Base-by-base conservation (phyloP, 192 early-diverging fungal species). In the Umbelopsis isabellina region DNA sequence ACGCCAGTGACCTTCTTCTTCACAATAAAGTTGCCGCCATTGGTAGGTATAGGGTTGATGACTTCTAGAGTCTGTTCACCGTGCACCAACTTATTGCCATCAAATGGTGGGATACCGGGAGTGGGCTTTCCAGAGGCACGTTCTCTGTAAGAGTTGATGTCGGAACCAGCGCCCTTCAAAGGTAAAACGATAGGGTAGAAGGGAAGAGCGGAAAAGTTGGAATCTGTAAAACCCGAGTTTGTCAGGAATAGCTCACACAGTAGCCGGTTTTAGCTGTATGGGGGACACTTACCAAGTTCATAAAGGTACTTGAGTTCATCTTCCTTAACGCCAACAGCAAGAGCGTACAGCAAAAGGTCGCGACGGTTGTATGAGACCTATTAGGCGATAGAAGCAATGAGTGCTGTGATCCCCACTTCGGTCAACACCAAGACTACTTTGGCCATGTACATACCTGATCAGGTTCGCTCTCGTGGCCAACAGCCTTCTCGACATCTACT, bases 1-100 rank as follows among this genome's bases (percentile, higher is more conserved):
- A 93, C 87, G 25, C 91, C 91, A 20, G 79, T 83, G 33, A 90
- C 70, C 2, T 75, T 91, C 18, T 81, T 83, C 22, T 82, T 72
- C 3, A 88, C 49, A 20, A 77, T 78, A 71, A 90, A 91, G 44
- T 78, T 72, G 55, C 76, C 76, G n/a, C 89, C 91, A 0, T 83
- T 75, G 3, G 65, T 49, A 16, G 91, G 91, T 25, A 91, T 65
- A 10, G 86, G 87, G 41, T 74, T 78, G 27, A 87, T 49, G 23
- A 92, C 53, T 69, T 91, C 88, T 25, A 87, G 74, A 41, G 72
- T 75, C 67, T 91, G 90, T 67, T 92, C 91, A 52, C 91, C 91
- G 65, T 93, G 91, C 0, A 93, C 87, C 13, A 93, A 80, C 21
- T 76, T 79, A 73, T 87, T 89, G 33, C 90, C 81, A 49, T 93